A percentile compares a stretch with the other conserved stretches of the same genome.
Conservation (phyloP, 176 grass and related monocot species). For the Carex pumila region DNA sequence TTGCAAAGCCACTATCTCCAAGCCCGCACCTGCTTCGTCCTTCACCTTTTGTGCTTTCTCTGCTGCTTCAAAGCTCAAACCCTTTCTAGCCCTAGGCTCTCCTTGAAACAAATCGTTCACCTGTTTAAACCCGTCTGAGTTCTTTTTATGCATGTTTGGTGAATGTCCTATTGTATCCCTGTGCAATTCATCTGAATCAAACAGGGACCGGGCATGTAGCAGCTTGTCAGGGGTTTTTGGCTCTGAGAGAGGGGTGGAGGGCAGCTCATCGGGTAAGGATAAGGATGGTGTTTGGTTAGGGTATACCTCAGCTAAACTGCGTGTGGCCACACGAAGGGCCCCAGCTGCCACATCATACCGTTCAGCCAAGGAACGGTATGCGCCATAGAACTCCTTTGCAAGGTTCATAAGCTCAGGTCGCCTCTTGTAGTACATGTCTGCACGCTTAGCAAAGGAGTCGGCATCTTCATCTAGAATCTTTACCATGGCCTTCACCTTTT, state of each 20-base stretch:
- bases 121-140: not conserved
- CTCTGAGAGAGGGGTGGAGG: constrained; percentile 11
- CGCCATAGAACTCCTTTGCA: constrained; percentile 19
- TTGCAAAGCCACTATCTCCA: not conserved
- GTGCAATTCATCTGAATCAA: not conserved
- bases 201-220: not conserved
- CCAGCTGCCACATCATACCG: constrained; percentile 20
- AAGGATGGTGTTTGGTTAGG: constrained; percentile 17
- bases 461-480: constrained; percentile 28
- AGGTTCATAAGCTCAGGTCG: constrained; percentile 18
- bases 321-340: constrained; percentile 3
- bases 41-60: constrained; percentile 4
- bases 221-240: constrained; percentile 1
- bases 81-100: constrained; percentile 2
- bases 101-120: constrained; percentile 17
- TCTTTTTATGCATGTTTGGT: not conserved
- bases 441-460: constrained; percentile 17
- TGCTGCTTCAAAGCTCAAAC: constrained; percentile 8
- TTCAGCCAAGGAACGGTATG: constrained; percentile 19
- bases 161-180: constrained; percentile 3
- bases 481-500: constrained; percentile 19
- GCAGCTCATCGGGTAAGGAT: constrained; percentile 9
- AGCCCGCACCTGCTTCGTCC: not conserved
- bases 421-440: constrained; percentile 17
- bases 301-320: not conserved